phyloP scores from a whole-genome alignment of 2,329 filamentous ascomycete genomes.

The Neopestalotiopsis clavispora region DNA sequence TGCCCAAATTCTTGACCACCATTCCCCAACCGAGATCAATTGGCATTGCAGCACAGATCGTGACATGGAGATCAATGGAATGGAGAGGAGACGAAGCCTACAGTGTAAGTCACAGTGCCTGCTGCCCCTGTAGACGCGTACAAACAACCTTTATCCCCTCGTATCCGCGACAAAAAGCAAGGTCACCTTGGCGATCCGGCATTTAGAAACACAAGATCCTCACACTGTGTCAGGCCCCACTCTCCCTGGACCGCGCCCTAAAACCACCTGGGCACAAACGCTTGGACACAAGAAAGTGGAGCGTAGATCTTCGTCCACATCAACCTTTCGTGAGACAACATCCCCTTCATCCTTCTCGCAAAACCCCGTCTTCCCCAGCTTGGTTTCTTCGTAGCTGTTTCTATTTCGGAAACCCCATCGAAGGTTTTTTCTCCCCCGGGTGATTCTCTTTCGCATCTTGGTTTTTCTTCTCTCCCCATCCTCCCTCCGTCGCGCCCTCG shows the following conservation, averaged over 20 bases:
- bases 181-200: slow-evolving; percentile 8
- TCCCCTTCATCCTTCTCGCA: slow-evolving; percentile 15
- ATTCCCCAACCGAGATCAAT: not conserved
- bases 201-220: slow-evolving; percentile 9
- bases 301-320: slow-evolving; percentile 19
- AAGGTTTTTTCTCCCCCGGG: not conserved
- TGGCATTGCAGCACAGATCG: slow-evolving; percentile 2
- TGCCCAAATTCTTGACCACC: not conserved
- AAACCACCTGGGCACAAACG: slow-evolving; percentile 21
- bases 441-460: not conserved
- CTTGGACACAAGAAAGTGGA: slow-evolving; percentile 26
- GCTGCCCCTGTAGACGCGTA: not conserved
- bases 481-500: not conserved
- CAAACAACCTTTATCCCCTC: not conserved
- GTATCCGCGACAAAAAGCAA: not conserved
- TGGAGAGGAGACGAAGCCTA: not conserved
- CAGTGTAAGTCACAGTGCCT: not conserved
- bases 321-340: slow-evolving; percentile 18
- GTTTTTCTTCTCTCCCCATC: not conserved
- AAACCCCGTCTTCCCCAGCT: slow-evolving; percentile 9
- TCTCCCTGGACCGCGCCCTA: slow-evolving; percentile 12
- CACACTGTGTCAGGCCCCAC: slow-evolving; percentile 16
- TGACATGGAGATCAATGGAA: not conserved
- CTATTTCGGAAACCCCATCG: slow-evolving; percentile 3
- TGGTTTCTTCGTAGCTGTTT: not conserved